Evolutionary conservation across 495 filamentous ascomycete species (phyloP).

Genomic region (Hamigera avellanea): DNA sequence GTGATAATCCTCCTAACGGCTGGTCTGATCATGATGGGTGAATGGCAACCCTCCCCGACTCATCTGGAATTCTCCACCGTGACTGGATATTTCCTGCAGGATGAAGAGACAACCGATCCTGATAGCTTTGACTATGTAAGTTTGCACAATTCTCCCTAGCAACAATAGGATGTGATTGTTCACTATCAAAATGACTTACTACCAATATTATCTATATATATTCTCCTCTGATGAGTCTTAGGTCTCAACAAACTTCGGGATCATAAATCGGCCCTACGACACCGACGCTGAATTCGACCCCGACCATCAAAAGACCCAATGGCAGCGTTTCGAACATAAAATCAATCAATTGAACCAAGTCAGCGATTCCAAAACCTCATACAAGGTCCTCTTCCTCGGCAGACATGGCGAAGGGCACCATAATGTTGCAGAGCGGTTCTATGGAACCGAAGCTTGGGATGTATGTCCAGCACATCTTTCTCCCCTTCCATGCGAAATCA

Average conservation of each 20-base stretch:
- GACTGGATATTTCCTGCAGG: constrained; percentile 61
- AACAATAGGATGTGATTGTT: too few species aligned
- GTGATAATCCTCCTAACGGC: constrained; percentile 3
- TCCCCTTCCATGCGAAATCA: not conserved
- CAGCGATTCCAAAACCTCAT: constrained; percentile 28
- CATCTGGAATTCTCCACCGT: constrained; percentile 31
- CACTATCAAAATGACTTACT: too few species aligned
- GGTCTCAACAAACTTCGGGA: constrained; percentile 49
- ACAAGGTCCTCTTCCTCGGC: constrained; percentile 60
- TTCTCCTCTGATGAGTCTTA: too few species aligned
- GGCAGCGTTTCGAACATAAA: constrained; percentile 49
- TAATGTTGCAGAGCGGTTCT: constrained; percentile 52
- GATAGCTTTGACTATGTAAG: constrained; percentile 58
- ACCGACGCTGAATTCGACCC: constrained; percentile 21
- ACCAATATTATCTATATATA: not conserved
- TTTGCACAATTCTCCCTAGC: too few species aligned
- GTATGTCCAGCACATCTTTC: constrained; percentile 21
- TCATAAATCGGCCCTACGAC: constrained; percentile 44
- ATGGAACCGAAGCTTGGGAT: constrained; percentile 58
- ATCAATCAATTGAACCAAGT: constrained; percentile 42
- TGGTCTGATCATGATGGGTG: constrained; percentile 1
- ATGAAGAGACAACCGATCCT: constrained; percentile 52
- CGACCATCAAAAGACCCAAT: constrained; percentile 40
- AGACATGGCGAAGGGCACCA: constrained; percentile 67
- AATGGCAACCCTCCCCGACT: not conserved